Evolutionary conservation across 2,329 filamentous ascomycete species (phyloP), one percentile per base, ranked within the genome.

Genomic region (Aureobasidium sp.): DNA sequence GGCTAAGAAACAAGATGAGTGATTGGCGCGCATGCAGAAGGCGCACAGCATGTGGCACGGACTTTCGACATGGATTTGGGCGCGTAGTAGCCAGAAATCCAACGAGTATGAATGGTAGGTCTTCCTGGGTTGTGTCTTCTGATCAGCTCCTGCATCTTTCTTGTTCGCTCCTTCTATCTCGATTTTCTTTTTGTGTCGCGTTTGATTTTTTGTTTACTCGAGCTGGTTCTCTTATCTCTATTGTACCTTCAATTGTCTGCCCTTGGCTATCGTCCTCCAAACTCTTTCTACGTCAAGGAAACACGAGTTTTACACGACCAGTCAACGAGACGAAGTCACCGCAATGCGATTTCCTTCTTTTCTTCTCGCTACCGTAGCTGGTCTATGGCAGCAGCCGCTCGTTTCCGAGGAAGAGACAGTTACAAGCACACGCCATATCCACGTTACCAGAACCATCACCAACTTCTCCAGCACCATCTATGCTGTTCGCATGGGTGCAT

Each of bases 331-430:
- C 30, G 34, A 37, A 16, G n/a, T 39, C 27, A 25, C 30, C 13
- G 42, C 10, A 13, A 60, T 60, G 57, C 45, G 47, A 5, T 29
- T 60, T 3, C 45, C 57, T 29, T 51, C 57, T 29, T 11, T 51
- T 30, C 27, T 27, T 21, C 45, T 51, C 30, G 57, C 57, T 29
- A 47, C 57, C 11, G 36, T 51, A 48, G 57, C 57, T 27, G 57
- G 57, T 13, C 57, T 60, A 51, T 60, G 57, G 57, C 57, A 60
- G 47, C 47, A 60, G 27, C 37, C 57, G 25, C 57, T 60, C 57
- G 7, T 11, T 60, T 6, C 47, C 8, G 29, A 50, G 9, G 36
- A 59, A 39, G 34, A 51, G 14, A 49, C 34, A 29, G 25, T 49
- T 5, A 47, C 54, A 11, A 59, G 45, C 45, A 59, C 55, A 2